Conservation (phyloP, 164 flowering plant species). For the Tetracentron sinense region DNA sequence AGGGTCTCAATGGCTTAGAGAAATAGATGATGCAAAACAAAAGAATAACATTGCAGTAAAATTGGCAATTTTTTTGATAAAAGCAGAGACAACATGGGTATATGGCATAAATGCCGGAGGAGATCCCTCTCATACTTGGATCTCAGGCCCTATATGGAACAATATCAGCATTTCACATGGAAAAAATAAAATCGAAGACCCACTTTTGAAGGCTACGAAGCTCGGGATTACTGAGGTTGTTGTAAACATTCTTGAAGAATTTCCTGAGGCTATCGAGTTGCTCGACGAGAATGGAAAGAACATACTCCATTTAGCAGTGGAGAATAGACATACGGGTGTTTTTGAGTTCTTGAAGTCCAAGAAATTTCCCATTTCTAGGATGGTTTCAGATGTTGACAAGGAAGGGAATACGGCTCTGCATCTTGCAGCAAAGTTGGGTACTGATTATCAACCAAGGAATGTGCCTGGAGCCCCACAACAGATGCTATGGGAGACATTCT, state of each 20-base stretch:
- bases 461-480: neutral
- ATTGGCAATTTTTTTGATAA: neutral
- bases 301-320: neutral
- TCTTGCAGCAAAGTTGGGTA: neutral
- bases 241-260: neutral
- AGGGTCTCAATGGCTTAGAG: neutral
- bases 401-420: constrained; percentile 2
- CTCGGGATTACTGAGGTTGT: constrained; percentile 1
- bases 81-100: neutral
- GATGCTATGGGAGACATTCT: neutral
- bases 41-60: neutral
- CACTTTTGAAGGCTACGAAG: neutral
- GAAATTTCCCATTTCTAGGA: neutral
- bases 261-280: neutral
- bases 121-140: neutral
- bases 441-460: neutral
- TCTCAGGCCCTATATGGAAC: neutral
- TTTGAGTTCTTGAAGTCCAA: neutral
- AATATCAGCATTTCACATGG: neutral
- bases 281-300: neutral
- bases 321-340: neutral
- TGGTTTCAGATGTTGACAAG: neutral
- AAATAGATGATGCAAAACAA: neutral
- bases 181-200: neutral
- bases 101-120: neutral